Evolutionary conservation across 306 rosid species (phyloP), one percentile per base, ranked within the genome.

Genomic region (Psophocarpus tetragonolobus): DNA sequence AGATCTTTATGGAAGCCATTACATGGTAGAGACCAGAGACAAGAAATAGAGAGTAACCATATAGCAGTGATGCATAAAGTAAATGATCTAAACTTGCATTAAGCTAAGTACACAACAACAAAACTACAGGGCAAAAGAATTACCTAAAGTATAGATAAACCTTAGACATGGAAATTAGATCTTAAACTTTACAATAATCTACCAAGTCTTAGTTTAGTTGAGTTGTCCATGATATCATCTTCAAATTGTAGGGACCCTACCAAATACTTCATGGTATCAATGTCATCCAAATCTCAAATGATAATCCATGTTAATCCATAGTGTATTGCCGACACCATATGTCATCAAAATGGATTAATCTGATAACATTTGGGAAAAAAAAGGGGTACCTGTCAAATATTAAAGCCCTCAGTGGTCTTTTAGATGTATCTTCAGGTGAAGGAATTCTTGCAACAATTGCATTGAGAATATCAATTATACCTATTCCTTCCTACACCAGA

Each of bases 401-500:
- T 83, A 94, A 84, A 70, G 98, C 96, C 84, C 97, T 83, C 70
- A 94, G 27, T 23, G 97, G 96, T 76, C 69, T 89, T 69, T 84
- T 78, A 71, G 90, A 85, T 39, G 94, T 87, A 72, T 89, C 90
- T 38, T 69, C 72, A 11, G 98, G 98, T 41, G 96, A 90, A 68
- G 98, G 96, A 38, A 94, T 83, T 78, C 91, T 92, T 42, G 89
- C 81, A 76, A 89, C 93, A 73, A 94, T 92, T 27, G 93, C 92
- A 70, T 90, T 82, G 50, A 94, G 88, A 80, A 94, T 94, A 50
- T 90, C 98, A 21, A 61, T 77, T 63, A 94, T 92, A 57, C 98
- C 98, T 17, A 94, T 79, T 61, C 98, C 98, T 76, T 94, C 98
- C 94, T 92, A 75, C 75, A 81, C 68, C 60, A 77, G 26, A 80